Conservation (phyloP, 2,329 filamentous ascomycete genomes). For the Uncinocarpus reesii region DNA sequence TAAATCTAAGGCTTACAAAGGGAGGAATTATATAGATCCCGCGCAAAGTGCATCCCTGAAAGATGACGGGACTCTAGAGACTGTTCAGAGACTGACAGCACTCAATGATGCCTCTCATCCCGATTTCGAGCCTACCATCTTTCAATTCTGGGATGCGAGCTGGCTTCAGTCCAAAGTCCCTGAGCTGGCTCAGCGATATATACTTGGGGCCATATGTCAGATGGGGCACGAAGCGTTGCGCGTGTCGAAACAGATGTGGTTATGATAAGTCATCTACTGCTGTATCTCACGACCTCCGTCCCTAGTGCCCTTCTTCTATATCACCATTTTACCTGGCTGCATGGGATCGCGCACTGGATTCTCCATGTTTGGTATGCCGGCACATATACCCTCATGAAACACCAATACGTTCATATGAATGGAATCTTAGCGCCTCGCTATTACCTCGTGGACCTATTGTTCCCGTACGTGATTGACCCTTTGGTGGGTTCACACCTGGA, state of each 20-base stretch:
- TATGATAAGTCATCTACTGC: constrained; percentile 63
- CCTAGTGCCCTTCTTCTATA: constrained; percentile 59
- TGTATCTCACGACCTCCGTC: constrained; percentile 60
- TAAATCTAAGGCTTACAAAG: too few species aligned
- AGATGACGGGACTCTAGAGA: too few species aligned
- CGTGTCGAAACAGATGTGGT: constrained; percentile 62
- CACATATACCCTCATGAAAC: constrained; percentile 69
- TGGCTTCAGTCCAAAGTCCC: constrained; percentile 36
- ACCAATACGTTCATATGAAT: constrained; percentile 71
- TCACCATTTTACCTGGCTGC: constrained; percentile 55
- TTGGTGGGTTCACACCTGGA: constrained; percentile 77
- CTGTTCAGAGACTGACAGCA: too few species aligned
- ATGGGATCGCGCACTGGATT: constrained; percentile 54
- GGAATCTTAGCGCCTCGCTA: constrained; percentile 53
- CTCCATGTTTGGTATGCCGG: constrained; percentile 62
- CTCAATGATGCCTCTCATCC: constrained; percentile 41
- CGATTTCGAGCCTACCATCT: constrained; percentile 46
- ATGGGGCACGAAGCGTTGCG: constrained; percentile 46
- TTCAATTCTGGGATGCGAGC: constrained; percentile 43
- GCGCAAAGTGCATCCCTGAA: too few species aligned
- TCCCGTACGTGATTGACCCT: constrained; percentile 65
- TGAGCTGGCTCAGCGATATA: constrained; percentile 35
- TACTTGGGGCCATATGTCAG: constrained; percentile 53
- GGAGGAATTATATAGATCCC: too few species aligned
- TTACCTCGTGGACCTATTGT: constrained; percentile 50